Conservation (phyloP, 768 basidiomycete genomes). For the Exidia glandulosa region DNA sequence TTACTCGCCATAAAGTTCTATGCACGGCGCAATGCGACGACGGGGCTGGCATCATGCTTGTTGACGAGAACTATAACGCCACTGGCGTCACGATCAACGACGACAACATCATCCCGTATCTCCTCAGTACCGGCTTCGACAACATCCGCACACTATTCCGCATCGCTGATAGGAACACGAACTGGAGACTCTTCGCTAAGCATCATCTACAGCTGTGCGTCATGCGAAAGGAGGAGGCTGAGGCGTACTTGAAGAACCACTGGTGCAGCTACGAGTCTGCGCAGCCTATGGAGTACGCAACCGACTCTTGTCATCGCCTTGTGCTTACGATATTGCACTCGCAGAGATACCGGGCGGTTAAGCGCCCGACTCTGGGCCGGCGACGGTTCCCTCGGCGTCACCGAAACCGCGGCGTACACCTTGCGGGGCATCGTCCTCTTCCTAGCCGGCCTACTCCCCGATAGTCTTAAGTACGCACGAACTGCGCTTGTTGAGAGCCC, state of each 20-base stretch:
- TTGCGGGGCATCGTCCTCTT: constrained; percentile 71
- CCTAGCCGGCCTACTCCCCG: constrained; percentile 55
- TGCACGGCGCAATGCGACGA: neutral
- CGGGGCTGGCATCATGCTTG: neutral
- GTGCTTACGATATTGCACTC: neutral
- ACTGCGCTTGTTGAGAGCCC: constrained; percentile 72
- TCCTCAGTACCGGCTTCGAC: neutral
- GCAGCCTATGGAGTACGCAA: neutral
- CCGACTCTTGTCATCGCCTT: neutral
- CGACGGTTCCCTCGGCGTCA: neutral
- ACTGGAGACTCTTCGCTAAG: neutral
- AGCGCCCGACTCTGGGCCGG: neutral
- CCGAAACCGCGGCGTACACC: constrained; percentile 11
- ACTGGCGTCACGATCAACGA: neutral
- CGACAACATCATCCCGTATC: neutral
- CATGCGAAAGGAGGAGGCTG: neutral
- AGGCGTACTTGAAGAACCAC: neutral
- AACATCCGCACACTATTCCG: neutral
- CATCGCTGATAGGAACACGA: neutral
- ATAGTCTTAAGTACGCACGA: constrained; percentile 57
- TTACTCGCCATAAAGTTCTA: neutral
- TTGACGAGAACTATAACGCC: neutral
- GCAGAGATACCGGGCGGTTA: neutral
- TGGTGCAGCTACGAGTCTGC: neutral
- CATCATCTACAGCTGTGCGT: neutral